Evolutionary conservation across 768 basidiomycete genomes (phyloP).

Genomic region (Hirschioporus abietinus): DNA sequence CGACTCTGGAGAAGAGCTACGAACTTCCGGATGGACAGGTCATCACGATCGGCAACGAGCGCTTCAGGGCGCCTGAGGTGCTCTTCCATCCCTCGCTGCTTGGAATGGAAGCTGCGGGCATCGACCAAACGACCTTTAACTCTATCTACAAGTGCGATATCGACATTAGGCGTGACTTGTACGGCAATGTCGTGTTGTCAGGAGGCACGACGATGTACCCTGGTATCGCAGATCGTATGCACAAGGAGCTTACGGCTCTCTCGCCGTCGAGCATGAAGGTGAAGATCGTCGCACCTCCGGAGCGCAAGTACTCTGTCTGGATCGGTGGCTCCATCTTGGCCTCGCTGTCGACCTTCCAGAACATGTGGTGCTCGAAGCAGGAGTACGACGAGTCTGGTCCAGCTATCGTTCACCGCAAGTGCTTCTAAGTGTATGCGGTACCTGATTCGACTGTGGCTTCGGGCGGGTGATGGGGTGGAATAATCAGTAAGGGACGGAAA

Average conservation of each 20-base stretch:
- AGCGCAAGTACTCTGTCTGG: conserved; percentile 95
- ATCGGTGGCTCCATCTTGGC: conserved; percentile 85
- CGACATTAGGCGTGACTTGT: conserved; percentile 77
- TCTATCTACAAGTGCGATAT: conserved; percentile 67
- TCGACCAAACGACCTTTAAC: conserved; percentile 67
- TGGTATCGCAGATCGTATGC: conserved; percentile 93
- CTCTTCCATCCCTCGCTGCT: conserved; percentile 57
- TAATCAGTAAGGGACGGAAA: too few relatives aligned
- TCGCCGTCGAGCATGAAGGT: conserved; percentile 90
- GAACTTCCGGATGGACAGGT: conserved; percentile 92
- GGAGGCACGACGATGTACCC: conserved; percentile 96
- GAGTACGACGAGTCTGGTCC: conserved; percentile 88
- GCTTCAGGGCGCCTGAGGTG: conserved; percentile 53
- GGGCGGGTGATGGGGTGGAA: too few relatives aligned
- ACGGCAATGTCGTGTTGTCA: conserved; percentile 64
- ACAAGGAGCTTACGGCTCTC: conserved; percentile 84
- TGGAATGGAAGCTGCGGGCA: conserved; percentile 78
- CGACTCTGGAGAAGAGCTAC: conserved; percentile 88
- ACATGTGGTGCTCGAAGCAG: conserved; percentile 90
- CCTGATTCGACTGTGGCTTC: too few relatives aligned
- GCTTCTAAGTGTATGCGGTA: too few relatives aligned
- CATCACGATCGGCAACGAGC: conserved; percentile 77
- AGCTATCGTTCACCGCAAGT: conserved; percentile 68
- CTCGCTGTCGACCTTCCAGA: conserved; percentile 93
- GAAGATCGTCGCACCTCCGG: conserved; percentile 91